Evolutionary conservation across 2,329 filamentous ascomycete species (phyloP).

Genomic region (Trichoderma sp.): DNA sequence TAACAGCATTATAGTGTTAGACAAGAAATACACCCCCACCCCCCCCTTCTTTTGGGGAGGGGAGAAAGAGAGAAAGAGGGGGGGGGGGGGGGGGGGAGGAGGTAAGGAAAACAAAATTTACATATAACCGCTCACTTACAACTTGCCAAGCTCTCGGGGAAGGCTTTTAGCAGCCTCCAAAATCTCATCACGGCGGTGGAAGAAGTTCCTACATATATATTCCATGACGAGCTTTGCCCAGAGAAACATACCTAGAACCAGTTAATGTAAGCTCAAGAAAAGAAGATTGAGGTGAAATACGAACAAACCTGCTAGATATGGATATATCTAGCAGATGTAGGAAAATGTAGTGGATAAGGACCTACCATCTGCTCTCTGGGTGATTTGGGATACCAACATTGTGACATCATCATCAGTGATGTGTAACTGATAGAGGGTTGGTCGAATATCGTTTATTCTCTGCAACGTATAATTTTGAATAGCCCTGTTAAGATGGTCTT

Average conservation of each 20-base stretch:
- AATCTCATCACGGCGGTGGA: constrained; percentile 23
- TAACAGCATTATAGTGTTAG: constrained; percentile 10
- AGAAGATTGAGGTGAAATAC: too few species aligned
- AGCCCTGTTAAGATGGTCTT: not conserved
- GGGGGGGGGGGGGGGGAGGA: too few species aligned
- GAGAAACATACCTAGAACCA: constrained; percentile 35
- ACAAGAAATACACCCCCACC: not conserved
- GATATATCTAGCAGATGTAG: too few species aligned
- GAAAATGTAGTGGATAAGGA: too few species aligned
- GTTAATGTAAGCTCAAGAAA: not conserved
- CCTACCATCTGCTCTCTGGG: constrained; percentile 30
- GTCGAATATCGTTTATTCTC: not conserved
- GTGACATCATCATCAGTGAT: constrained; percentile 23
- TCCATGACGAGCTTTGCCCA: constrained; percentile 36
- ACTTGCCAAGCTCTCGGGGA: constrained; percentile 24
- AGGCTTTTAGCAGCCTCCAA: constrained; percentile 25
- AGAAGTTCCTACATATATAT: constrained; percentile 33
- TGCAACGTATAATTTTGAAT: not conserved
- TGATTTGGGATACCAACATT: constrained; percentile 18
- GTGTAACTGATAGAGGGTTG: not conserved
- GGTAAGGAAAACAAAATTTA: not conserved
- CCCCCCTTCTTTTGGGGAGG: too few species aligned
- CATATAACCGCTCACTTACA: not conserved
- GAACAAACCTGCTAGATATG: not conserved
- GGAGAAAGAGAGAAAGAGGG: too few species aligned